Percentiles rank a stretch among this genome's conserved stretches.
phyloP scores from a whole-genome alignment of 2,329 filamentous ascomycete genomes.

The Hypomyces rosellus region DNA sequence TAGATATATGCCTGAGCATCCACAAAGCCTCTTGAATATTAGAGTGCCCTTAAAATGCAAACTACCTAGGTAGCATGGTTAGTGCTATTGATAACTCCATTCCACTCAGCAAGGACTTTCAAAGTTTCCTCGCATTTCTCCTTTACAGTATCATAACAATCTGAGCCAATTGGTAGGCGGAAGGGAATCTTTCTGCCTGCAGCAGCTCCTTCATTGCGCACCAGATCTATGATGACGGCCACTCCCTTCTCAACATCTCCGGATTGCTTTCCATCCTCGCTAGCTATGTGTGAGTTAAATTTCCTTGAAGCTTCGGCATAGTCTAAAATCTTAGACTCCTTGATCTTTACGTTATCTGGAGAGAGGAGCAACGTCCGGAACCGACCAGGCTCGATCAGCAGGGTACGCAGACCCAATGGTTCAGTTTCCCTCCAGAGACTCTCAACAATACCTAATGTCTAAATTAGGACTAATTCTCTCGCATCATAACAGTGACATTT shows the following conservation, averaged over 20 bases:
- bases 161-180: slow-evolving; percentile 20
- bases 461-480: no score
- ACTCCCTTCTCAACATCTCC: slow-evolving; percentile 19
- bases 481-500: no score
- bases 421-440: slow-evolving; percentile 9
- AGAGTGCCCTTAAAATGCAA: not conserved
- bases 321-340: slow-evolving; percentile 6
- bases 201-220: slow-evolving; percentile 18
- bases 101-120: slow-evolving; percentile 10
- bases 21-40: no score
- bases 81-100: slow-evolving; percentile 14
- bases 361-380: slow-evolving; percentile 9
- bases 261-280: slow-evolving; percentile 8
- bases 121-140: slow-evolving; percentile 20
- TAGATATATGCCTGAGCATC: no score
- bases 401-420: slow-evolving; percentile 5
- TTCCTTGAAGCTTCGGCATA: slow-evolving; percentile 2
- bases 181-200: slow-evolving; percentile 15
- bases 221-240: slow-evolving; percentile 18
- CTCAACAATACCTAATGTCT: slow-evolving; percentile 9
- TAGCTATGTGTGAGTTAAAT: not conserved
- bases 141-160: slow-evolving; percentile 17
- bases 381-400: slow-evolving; percentile 8
- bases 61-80: slow-evolving; percentile 6
- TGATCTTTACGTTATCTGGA: slow-evolving; percentile 1